Evolutionary conservation across 441 rosid genomes (phyloP), one percentile per base, ranked within the genome.

Genomic region (Corymbia citriodora): DNA sequence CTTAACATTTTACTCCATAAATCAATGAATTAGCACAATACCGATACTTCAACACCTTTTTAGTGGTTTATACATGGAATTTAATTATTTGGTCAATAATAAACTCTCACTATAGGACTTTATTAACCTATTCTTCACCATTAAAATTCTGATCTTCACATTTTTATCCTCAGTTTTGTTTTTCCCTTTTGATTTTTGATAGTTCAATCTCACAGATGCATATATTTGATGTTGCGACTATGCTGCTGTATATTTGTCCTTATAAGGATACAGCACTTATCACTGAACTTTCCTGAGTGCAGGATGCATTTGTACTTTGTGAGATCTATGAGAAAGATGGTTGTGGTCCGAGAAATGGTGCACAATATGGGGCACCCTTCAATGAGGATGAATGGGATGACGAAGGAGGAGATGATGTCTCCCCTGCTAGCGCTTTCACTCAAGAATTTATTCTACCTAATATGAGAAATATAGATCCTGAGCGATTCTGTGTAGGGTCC

Each of bases 311-410:
- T 91, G 97, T 96, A 48, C 90, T 97, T 27, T 96, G 97, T 79
- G 92, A 89, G 12, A 88, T 97, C 36, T 98, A 93, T 65, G 50
- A 95, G 94, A 98, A 97, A 92, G 97, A 95, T 68, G 99, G 99
- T 40, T 92, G 55, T 49, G 99, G 99, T 90, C 99, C 99, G 8
- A 95, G 93, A 89, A 97, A 98, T 91, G 98, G 99, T 50, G 96
- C 99, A 7, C 98, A 97, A 65, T 97, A 98, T 87, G 99, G 98
- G 63, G 97, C 97, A 68, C 99, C 99, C 3, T 98, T 95, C 91
- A 91, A 36, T 79, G 99, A 98, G 88, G 99, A 97, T 87, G 99
- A 97, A 2, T 97, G 99, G 99, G 94, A 94, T 70, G 95, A 94
- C 68, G 95, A 92, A 33, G 95, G 93, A 65, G 93, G 88, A 19